Conservation (phyloP, 257 asterid genomes). For the Cinchona pubescens region DNA sequence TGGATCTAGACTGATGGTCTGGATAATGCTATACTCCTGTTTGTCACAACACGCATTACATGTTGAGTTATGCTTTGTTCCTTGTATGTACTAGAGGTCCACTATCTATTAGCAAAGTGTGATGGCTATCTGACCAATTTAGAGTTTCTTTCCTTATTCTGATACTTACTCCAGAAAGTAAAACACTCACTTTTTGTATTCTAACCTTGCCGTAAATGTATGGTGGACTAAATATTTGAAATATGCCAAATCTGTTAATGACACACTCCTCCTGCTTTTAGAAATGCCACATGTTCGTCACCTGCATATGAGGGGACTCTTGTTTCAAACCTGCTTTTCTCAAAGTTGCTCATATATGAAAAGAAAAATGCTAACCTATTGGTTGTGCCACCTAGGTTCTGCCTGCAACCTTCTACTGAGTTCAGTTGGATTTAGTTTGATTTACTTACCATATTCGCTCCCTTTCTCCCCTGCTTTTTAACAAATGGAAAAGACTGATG, state of each 20-base stretch:
- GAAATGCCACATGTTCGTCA: neutral
- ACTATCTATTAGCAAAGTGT: neutral
- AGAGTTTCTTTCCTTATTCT: neutral
- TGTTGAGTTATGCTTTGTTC: no score
- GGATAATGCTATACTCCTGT: neutral
- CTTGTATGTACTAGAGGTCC: no score
- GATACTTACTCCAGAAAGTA: neutral
- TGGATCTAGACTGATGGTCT: neutral
- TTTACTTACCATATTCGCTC: neutral
- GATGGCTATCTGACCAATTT: neutral
- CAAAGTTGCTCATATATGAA: neutral
- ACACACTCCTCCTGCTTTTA: neutral
- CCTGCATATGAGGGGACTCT: neutral
- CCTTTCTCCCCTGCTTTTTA: neutral
- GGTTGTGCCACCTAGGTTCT: neutral
- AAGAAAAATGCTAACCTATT: neutral
- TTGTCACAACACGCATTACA: neutral
- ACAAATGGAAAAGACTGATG: neutral
- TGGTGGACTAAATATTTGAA: neutral
- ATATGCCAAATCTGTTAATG: neutral
- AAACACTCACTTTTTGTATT: neutral
- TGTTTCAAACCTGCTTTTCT: neutral
- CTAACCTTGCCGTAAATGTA: neutral
- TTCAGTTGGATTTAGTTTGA: neutral
- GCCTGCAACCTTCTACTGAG: neutral